phyloP scores from a whole-genome alignment of 129 eudicot genomes.

The Chrysanthemum makinoi region DNA sequence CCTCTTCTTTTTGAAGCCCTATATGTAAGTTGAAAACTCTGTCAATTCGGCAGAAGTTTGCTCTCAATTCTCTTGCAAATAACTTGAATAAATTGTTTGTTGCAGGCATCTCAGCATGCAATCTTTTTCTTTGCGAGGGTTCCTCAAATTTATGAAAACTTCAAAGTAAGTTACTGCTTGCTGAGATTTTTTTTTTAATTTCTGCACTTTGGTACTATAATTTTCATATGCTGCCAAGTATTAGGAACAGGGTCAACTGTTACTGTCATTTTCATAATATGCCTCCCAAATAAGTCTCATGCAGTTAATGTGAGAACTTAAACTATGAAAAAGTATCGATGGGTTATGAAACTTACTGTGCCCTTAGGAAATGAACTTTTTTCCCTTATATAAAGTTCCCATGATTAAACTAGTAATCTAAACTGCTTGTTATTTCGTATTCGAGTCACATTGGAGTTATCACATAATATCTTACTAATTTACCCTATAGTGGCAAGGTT shows the following conservation, averaged over 20 bases:
- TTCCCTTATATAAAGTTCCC: no score
- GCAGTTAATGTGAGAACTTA: no score
- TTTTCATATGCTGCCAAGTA: neutral
- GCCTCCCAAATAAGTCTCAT: neutral
- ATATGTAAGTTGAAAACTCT: slow-evolving; percentile 57
- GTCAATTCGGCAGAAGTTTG: neutral
- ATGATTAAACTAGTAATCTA: no score
- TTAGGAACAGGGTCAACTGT: neutral
- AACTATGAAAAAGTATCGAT: no score
- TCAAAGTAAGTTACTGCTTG: slow-evolving; percentile 47
- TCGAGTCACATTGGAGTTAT: no score
- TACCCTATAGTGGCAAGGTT: no score
- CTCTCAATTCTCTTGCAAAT: slow-evolving; percentile 9
- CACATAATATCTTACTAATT: no score
- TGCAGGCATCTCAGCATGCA: slow-evolving; percentile 97
- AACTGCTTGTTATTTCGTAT: no score
- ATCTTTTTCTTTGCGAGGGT: slow-evolving; percentile 89
- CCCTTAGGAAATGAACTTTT: no score
- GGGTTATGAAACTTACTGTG: no score
- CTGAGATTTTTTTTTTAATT: neutral
- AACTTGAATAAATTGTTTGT: slow-evolving; percentile 20
- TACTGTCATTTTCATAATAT: neutral
- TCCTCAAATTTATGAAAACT: slow-evolving; percentile 81
- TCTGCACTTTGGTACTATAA: neutral
- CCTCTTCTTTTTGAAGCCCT: slow-evolving; percentile 97